These are phyloP conservation scores for Cercospora canescens DNA, from an alignment of 2,329 filamentous ascomycete genomes.

Conservation along the genomic window DNA sequence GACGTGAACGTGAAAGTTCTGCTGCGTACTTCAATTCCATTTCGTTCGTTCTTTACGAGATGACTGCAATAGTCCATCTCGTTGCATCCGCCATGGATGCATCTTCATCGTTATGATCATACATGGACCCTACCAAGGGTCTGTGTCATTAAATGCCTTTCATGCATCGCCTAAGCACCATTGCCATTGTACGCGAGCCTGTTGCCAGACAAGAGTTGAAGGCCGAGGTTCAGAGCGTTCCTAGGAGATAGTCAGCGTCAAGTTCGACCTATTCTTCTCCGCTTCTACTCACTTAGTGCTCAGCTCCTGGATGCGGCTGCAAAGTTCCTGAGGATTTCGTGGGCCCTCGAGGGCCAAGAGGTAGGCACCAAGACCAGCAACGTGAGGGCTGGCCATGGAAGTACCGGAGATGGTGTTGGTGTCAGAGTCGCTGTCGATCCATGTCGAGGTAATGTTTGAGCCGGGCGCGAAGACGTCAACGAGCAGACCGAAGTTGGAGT, in stretches of 20 bases:
- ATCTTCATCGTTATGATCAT: slow-evolving; percentile 5
- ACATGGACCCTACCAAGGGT: not conserved
- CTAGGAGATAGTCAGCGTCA: not conserved
- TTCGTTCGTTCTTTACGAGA: not conserved
- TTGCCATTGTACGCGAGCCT: slow-evolving; percentile 56
- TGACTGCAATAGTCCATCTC: slow-evolving; percentile 8
- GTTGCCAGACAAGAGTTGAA: slow-evolving; percentile 7
- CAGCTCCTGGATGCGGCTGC: slow-evolving; percentile 47
- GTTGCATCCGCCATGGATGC: not conserved
- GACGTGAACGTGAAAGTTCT: no score
- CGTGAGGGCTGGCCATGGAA: slow-evolving; percentile 67
- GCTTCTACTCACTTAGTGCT: slow-evolving; percentile 37
- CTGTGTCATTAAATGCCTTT: not conserved
- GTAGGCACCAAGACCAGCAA: slow-evolving; percentile 68
- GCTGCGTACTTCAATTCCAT: no score
- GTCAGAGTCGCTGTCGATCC: slow-evolving; percentile 47
- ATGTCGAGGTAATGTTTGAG: slow-evolving; percentile 46
- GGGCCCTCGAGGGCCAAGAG: slow-evolving; percentile 57
- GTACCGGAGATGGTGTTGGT: slow-evolving; percentile 57
- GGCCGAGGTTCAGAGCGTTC: slow-evolving; percentile 8
- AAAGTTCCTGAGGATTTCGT: slow-evolving; percentile 46
- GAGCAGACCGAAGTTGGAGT: slow-evolving; percentile 42
- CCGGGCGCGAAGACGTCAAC: slow-evolving; percentile 51
- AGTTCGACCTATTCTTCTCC: slow-evolving; percentile 45
- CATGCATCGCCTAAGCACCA: slow-evolving; percentile 5